Base-by-base conservation (phyloP, 1,284 basidiomycete species). In the Ustilago cynodontis region DNA sequence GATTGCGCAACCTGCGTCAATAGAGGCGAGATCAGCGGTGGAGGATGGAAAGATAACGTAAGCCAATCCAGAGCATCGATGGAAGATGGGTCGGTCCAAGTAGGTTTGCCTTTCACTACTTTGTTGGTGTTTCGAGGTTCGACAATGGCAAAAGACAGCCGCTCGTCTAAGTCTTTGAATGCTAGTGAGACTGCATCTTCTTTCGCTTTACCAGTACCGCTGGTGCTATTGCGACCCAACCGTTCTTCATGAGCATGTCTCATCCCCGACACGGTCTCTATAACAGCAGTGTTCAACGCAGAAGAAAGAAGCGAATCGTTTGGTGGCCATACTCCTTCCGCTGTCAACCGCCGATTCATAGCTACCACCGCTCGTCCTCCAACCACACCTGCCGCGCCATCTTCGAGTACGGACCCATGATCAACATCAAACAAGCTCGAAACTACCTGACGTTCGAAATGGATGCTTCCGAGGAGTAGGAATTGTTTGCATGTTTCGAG, bases 31-130 rank as follows among this genome's bases (percentile, higher is more conserved):
- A 82, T 79, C 39, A 82, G 66, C 24, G 79, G 71, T 1, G 78
- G 80, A 9, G 80, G 80, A 18, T 72, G 71, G 64, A 80, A 82
- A 7, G 65, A 77, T 4, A 82, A 41, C 2, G 79, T 80, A 31
- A 82, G 70, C 80, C 80, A 82, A 47, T 82, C 80, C 7, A 82
- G 60, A 1, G 77, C 80, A 24, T 77, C 71, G 52, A 82, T 80
- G 14, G 63, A 71, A 1, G 69, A 41, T 0, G 76, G 66, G 47
- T 82, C 78, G 5, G 61, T 52, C 78, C 79, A 82, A 0, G 50
- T 57, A 1, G 66, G 57, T 29, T 72, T 70, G n/a, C 41, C 29
- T 49, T 29, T 14, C 2, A n/a, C 33, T 54, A n/a, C n/a, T 22
- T 43, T 43, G 41, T 11, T 43, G 4, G 33, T 28, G 26, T 55